Evolutionary conservation across 352 stramenopile species (phyloP).

Genomic region (Phytophthora sansomeana): DNA sequence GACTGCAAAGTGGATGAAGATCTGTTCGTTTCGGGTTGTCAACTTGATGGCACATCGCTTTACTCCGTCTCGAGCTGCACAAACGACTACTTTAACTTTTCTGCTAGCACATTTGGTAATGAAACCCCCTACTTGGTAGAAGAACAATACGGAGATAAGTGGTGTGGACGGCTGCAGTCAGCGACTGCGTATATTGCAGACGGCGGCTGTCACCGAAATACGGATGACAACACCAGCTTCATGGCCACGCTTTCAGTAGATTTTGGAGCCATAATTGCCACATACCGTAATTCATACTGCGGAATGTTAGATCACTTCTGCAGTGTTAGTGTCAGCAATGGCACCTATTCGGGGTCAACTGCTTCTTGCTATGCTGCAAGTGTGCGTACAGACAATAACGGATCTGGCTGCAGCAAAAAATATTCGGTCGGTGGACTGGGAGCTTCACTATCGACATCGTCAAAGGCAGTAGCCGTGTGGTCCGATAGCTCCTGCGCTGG

Average conservation of each 20-base stretch:
- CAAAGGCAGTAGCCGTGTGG: neutral
- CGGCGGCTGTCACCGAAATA: neutral
- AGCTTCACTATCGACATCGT: neutral
- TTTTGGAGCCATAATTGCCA: neutral
- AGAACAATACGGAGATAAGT: slow-evolving; percentile 3
- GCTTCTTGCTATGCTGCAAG: neutral
- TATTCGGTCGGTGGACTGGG: slow-evolving; percentile 9
- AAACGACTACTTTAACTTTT: neutral
- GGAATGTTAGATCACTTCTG: neutral
- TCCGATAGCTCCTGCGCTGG: slow-evolving; percentile 8
- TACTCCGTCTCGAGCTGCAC: slow-evolving; percentile 10
- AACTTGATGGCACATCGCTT: neutral
- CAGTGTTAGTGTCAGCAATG: neutral
- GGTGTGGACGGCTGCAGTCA: neutral
- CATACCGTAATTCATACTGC: slow-evolving; percentile 8
- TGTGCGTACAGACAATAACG: neutral
- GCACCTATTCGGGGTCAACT: neutral
- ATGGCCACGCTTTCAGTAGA: neutral
- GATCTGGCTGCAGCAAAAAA: slow-evolving; percentile 11
- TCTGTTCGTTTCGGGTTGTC: neutral
- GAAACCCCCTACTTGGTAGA: slow-evolving; percentile 13
- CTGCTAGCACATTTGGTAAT: slow-evolving; percentile 1
- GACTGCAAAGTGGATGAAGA: slow-evolving; percentile 3
- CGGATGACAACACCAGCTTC: slow-evolving; percentile 3
- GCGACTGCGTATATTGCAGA: slow-evolving; percentile 10